Evolutionary conservation across 768 basidiomycete genomes (phyloP).

Genomic region (Leccinum incarnatum): DNA sequence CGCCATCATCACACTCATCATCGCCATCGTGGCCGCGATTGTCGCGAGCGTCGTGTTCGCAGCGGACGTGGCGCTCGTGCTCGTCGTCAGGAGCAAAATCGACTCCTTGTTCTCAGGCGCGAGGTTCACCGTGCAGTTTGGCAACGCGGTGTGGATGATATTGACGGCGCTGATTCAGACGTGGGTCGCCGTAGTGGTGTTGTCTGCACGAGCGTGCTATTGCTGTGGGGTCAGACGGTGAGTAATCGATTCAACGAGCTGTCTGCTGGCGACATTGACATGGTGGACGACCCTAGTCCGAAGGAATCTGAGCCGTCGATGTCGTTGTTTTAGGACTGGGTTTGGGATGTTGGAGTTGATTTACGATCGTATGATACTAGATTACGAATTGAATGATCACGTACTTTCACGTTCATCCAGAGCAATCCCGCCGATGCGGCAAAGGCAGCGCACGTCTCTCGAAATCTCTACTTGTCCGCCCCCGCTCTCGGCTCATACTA

Average conservation of each 20-base stretch:
- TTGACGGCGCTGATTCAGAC: slow-evolving; percentile 50
- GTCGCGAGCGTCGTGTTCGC: slow-evolving; percentile 54
- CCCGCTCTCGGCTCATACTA: not conserved
- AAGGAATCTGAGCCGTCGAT: not conserved
- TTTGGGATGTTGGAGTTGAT: not conserved
- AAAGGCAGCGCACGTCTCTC: not conserved
- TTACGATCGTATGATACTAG: not conserved
- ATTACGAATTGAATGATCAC: not conserved
- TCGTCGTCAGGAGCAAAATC: slow-evolving; percentile 48
- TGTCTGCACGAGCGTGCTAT: slow-evolving; percentile 62
- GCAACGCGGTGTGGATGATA: slow-evolving; percentile 77
- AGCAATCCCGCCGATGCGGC: not conserved
- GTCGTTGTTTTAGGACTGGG: not conserved
- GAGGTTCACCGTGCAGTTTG: slow-evolving; percentile 49
- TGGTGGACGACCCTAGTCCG: slow-evolving; percentile 5
- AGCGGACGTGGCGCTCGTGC: slow-evolving; percentile 59
- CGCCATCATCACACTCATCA: slow-evolving; percentile 57
- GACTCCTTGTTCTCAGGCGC: slow-evolving; percentile 34
- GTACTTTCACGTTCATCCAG: not conserved
- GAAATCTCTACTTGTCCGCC: not conserved
- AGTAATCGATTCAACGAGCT: not conserved
- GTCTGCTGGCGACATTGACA: slow-evolving; percentile 5
- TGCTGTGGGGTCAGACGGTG: slow-evolving; percentile 63
- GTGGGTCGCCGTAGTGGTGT: slow-evolving; percentile 59
- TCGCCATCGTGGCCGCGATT: slow-evolving; percentile 55